A percentile compares a stretch with the other conserved stretches of the same genome.
Evolutionary conservation across 768 basidiomycete species (phyloP).

Genomic region (Lenzites betulinus): DNA sequence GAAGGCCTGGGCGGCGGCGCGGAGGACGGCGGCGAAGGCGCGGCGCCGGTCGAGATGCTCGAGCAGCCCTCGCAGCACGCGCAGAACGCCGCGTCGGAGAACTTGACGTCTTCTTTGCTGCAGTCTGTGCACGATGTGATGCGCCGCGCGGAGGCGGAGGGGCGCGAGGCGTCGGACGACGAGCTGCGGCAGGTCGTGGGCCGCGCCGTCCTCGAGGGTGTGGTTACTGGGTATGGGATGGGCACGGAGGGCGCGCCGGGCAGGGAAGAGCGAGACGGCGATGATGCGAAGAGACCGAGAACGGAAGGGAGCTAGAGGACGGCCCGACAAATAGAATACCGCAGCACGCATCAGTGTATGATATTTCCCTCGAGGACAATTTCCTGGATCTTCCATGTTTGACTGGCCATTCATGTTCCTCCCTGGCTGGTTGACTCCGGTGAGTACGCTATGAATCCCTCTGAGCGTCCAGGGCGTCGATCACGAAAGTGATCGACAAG

Average conservation of each 20-base stretch:
- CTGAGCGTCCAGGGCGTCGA: background rate
- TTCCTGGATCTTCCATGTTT: too few species aligned
- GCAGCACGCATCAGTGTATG: background rate
- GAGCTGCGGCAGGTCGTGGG: conserved; percentile 64
- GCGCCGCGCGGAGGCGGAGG: conserved; percentile 55
- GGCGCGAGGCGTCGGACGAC: conserved; percentile 61
- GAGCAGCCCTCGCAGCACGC: conserved; percentile 59
- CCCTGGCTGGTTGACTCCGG: background rate
- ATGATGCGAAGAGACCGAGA: conserved; percentile 29
- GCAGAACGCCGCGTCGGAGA: conserved; percentile 69
- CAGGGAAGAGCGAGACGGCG: conserved; percentile 20
- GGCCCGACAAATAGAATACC: background rate
- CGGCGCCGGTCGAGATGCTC: conserved; percentile 18
- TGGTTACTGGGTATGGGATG: conserved; percentile 62
- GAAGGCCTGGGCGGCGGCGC: conserved; percentile 38
- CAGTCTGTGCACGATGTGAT: conserved; percentile 67
- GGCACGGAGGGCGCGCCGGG: conserved; percentile 28
- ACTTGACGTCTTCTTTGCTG: conserved; percentile 68
- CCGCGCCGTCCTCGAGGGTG: conserved; percentile 65
- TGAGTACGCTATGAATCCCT: background rate
- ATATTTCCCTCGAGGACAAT: background rate
- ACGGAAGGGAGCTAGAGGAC: conserved; percentile 26
- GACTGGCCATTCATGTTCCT: background rate
- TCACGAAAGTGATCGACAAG: conserved; percentile 1
- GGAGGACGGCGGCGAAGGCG: conserved; percentile 20